Evolutionary conservation across 495 filamentous ascomycete genomes (phyloP), one percentile per base, ranked within the genome.

Genomic region (Beverwykella pulmonaria): DNA sequence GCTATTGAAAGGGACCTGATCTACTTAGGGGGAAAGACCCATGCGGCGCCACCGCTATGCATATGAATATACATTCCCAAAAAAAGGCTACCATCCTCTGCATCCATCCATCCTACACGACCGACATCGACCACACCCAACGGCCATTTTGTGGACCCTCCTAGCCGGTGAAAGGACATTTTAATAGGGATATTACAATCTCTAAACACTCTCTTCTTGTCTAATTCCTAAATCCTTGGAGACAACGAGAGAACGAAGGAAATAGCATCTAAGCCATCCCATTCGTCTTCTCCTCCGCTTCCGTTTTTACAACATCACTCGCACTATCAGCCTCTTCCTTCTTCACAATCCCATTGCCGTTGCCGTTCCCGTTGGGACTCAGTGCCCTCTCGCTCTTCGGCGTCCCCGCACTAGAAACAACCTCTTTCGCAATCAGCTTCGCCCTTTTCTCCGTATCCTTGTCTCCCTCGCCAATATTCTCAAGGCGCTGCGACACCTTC

Each of bases 361-460:
- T 52, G 14, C 6, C 41, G 7, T 48, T 58, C 10, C 26, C n/a
- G 10, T 41, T 29, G 9, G 14, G 27, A 26, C 32, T 65, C 54
- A 27, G 8, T 26, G 23, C 23, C 32, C 39, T 39, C 19, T 46
- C 54, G 20, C 29, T 59, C 54, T 53, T 67, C 12, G 52, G 52
- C 12, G 23, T 55, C 23, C 54, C 9, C 7, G 63, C 41, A 19
- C 39, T 64, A 41, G 52, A 52, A 29, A 49, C 63, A 12, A 64
- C 26, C 19, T 71, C 59, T 20, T 63, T 62, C 12, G 60, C 69
- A 17, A 65, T 17, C 29, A 53, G 25, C 55, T 66, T 70, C 9
- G 63, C 63, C 46, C 47, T 60, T 48, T 64, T 47, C 27, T 29
- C 27, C 5, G 50, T n/a, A n/a, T 27, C 58, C 27, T 59, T 30